These are phyloP conservation scores for Leccinum aurantiacum DNA, from an alignment of 768 basidiomycete species.

Conservation along the genomic window DNA sequence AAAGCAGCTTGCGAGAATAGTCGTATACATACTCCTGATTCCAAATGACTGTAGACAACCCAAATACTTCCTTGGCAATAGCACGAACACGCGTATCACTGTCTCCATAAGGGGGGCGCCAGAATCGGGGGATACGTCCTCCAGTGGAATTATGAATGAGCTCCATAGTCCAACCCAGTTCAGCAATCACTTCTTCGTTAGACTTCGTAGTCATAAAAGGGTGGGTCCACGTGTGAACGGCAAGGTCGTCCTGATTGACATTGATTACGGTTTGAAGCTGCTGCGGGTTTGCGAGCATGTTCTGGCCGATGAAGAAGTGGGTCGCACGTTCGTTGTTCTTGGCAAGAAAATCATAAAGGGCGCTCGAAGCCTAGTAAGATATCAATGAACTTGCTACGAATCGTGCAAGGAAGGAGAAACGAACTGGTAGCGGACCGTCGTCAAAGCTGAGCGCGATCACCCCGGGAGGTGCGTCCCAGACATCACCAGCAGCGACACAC, in stretches of 20 bases:
- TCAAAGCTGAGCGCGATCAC: conserved; percentile 70
- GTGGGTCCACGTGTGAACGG: conserved; percentile 61
- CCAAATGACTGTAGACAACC: conserved; percentile 84
- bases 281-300: conserved; percentile 60
- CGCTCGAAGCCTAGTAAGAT: conserved; percentile 36
- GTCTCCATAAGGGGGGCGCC: conserved; percentile 90
- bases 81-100: conserved; percentile 80
- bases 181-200: conserved; percentile 64
- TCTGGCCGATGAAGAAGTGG: conserved; percentile 87
- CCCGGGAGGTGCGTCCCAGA: conserved; percentile 78
- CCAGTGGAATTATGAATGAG: conserved; percentile 79
- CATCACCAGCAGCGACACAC: conserved; percentile 58
- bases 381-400: conserved; percentile 5
- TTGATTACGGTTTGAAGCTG: conserved; percentile 55
- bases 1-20: not conserved
- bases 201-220: conserved; percentile 78
- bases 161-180: conserved; percentile 80
- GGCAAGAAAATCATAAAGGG: conserved; percentile 65
- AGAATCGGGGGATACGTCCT: conserved; percentile 72
- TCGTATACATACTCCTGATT: conserved; percentile 66
- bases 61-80: conserved; percentile 86
- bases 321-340: conserved; percentile 70
- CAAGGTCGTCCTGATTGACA: conserved; percentile 38
- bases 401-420: conserved; percentile 12
- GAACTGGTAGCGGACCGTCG: conserved; percentile 67